Base-by-base conservation (phyloP, 1,284 basidiomycete species). In the Ganoderma sp. region DNA sequence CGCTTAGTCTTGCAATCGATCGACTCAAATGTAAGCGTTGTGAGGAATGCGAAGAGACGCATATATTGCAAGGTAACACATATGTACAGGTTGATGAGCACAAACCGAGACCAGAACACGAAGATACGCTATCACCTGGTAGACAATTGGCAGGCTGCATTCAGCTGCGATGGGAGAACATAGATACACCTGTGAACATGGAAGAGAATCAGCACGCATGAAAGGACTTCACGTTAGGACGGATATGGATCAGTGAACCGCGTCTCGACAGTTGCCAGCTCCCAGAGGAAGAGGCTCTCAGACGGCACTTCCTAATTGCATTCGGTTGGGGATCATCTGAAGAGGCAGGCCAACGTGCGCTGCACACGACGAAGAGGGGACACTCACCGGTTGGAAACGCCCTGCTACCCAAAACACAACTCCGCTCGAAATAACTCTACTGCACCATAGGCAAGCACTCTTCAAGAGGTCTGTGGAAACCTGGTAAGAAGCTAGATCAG, bases 231-330 rank as follows among this genome's bases (percentile, higher is more conserved):
- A 34, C 32, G 32, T 32, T 32, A 32, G 32, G 52, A 32, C 28
- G 32, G 14, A 28, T 56, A 17, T 25, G 58, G 42, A 66, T 78
- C 77, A 78, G 77, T 75, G 77, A 78, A 78, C 76, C 77, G 77
- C 67, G 76, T 77, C 76, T 78, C 77, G 77, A 78, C 77, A 78
- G 66, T 67, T 65, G 73, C 76, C 69, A 70, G 68, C 73, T 71
- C 65, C 73, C 74, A 68, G 68, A 72, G 71, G 73, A 69, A 68
- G 73, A 67, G 54, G 74, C 76, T 77, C 62, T 78, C 77, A 78
- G 77, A 78, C 77, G 77, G 77, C 77, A 78, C 77, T 78, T 78
- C 77, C 77, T 78, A 78, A 78, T 78, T 78, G 77, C 76, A 71
- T 77, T 77, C 76, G 77, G 77, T 78, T 75, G 72, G 68, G 67